These are phyloP conservation scores for Heliamphora exappendiculata DNA, from an alignment of 148 eudicot genomes.

Conservation along the genomic window DNA sequence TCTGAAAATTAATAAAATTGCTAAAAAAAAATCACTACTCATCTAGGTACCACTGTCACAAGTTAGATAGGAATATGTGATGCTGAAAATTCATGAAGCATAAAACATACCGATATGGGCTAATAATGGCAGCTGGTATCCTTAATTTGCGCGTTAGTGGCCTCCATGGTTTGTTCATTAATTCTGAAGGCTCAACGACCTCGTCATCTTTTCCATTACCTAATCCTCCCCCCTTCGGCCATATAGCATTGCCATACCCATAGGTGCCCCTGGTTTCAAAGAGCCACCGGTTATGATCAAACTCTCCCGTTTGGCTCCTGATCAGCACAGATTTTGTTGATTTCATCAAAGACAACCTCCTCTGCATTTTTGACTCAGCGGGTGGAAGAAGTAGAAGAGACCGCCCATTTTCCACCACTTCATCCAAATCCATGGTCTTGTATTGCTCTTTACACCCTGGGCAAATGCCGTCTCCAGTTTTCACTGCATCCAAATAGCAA, in stretches of 20 bases:
- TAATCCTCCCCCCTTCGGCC: conserved; percentile 75
- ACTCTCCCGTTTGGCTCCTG: conserved; percentile 86
- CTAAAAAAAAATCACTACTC: neutral
- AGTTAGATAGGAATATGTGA: neutral
- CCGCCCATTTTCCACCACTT: conserved; percentile 24
- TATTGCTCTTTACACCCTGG: conserved; percentile 86
- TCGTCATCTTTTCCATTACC: conserved; percentile 36
- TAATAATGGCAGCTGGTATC: conserved; percentile 79
- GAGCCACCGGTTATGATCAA: conserved; percentile 83
- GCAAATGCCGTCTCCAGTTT: conserved; percentile 55
- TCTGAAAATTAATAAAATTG: neutral
- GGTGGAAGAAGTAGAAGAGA: conserved; percentile 49
- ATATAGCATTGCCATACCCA: conserved; percentile 91
- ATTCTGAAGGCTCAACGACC: conserved; percentile 44
- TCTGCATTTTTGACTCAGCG: conserved; percentile 56
- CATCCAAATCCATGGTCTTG: conserved; percentile 54
- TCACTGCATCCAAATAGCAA: conserved; percentile 67
- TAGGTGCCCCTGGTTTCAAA: conserved; percentile 84
- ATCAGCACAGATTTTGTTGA: conserved; percentile 50
- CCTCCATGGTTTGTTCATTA: conserved; percentile 81
- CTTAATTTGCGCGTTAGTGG: conserved; percentile 79
- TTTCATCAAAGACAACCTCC: conserved; percentile 72
- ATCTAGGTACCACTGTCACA: neutral
- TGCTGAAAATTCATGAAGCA: conserved; percentile 1
- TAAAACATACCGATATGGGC: conserved; percentile 64